Evolutionary conservation across 768 basidiomycete genomes (phyloP).

Genomic region (Tricholoma sp.): DNA sequence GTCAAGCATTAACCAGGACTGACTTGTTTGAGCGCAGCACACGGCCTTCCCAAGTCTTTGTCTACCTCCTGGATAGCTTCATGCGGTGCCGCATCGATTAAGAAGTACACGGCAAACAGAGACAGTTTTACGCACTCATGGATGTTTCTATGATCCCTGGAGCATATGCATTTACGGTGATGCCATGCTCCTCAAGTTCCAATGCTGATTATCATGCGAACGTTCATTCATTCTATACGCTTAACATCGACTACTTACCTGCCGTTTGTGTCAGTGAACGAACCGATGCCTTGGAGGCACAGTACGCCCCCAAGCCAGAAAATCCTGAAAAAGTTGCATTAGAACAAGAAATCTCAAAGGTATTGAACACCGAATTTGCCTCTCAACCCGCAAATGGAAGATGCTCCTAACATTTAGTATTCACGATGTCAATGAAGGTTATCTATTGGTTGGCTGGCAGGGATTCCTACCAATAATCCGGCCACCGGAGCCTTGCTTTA

Average conservation of each 20-base stretch:
- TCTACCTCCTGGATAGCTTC: neutral
- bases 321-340: neutral
- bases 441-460: neutral
- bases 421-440: neutral
- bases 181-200: conserved; percentile 32
- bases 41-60: neutral
- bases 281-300: conserved; percentile 34
- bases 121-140: conserved; percentile 3
- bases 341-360: neutral
- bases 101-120: neutral
- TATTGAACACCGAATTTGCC: conserved; percentile 10
- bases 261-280: conserved; percentile 34
- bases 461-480: conserved; percentile 41
- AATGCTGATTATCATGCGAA: conserved; percentile 18
- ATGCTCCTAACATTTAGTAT: conserved; percentile 14
- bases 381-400: conserved; percentile 26
- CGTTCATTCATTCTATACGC: neutral
- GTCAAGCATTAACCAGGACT: neutral
- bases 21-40: neutral
- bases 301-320: conserved; percentile 20
- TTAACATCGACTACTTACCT: conserved; percentile 19
- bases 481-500: conserved; percentile 45
- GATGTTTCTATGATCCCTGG: conserved; percentile 24
- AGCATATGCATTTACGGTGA: conserved; percentile 40
- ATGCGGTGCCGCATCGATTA: neutral